These are phyloP conservation scores for Xylariales sp. DNA, from an alignment of 2,329 filamentous ascomycete genomes.

Conservation along the genomic window DNA sequence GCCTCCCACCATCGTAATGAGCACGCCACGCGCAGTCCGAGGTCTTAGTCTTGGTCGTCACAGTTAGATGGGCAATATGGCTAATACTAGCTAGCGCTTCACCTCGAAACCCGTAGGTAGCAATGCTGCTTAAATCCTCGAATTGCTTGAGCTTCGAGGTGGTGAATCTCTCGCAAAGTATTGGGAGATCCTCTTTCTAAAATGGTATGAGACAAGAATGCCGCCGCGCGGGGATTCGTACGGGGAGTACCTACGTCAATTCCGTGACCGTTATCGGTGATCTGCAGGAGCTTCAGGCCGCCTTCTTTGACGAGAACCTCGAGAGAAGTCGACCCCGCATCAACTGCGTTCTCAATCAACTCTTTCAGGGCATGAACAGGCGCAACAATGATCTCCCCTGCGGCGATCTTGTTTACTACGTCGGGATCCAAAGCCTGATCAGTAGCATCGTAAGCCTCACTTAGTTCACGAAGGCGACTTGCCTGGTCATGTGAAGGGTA, in stretches of 20 bases:
- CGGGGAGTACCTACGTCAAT: conserved; percentile 67
- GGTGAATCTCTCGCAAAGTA: conserved; percentile 93
- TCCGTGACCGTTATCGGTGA: conserved; percentile 94
- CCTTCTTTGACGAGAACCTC: conserved; percentile 94
- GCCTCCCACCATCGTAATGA: conserved; percentile 77
- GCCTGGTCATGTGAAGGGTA: too few species aligned
- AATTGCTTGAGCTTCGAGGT: conserved; percentile 94
- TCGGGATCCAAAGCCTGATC: conserved; percentile 78
- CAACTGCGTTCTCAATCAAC: conserved; percentile 92
- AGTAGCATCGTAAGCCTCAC: conserved; percentile 1
- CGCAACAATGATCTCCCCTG: conserved; percentile 96
- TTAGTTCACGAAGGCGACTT: too few species aligned
- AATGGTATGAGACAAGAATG: conserved; percentile 1
- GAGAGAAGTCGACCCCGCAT: conserved; percentile 88
- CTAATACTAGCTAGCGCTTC: conserved; percentile 97
- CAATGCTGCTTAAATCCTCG: conserved; percentile 84
- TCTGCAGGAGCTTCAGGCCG: conserved; percentile 89
- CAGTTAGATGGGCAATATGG: conserved; percentile 91
- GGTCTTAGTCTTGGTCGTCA: conserved; percentile 88
- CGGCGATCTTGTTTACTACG: conserved; percentile 98
- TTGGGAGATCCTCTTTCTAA: conserved; percentile 83
- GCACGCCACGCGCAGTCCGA: conserved; percentile 89
- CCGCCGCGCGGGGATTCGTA: neutral
- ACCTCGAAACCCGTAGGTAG: conserved; percentile 95
- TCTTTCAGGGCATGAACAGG: conserved; percentile 96